Evolutionary conservation across 495 filamentous ascomycete genomes (phyloP), one percentile per base, ranked within the genome.

Genomic region (Annulohypoxylon stygium): DNA sequence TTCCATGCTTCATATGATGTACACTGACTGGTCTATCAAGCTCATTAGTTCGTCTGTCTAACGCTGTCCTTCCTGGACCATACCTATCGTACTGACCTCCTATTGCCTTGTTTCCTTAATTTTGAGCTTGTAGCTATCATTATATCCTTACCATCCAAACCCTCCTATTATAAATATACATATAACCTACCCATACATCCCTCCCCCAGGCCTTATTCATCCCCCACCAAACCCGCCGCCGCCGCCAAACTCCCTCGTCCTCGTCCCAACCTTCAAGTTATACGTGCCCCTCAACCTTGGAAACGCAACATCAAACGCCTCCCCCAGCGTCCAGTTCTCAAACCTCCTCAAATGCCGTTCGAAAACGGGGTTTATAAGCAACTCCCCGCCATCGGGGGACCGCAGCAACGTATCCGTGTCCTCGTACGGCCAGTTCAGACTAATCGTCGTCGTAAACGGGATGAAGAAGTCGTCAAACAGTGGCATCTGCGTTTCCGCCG

Each of bases 381-480:
- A 77, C 69, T 92, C 90, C 1, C 87, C 87, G 10, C 78, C 79
- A 20, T 88, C 88, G 0, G 86, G 83, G 41, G 81, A 86, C 16
- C 82, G 82, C 41, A 92, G 73, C 37, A 93, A 79, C 53, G 86
- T 84, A 66, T 91, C 89, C 0, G 86, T 86, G 3, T 86, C 84
- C 62, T 93, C 90, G 78, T 94, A 93, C 0, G 89, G 89, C 93
- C 93, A 97, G 74, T 93, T 93, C 11, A 95, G 73, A 25, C 82
- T 87, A 39, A 97, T 55, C 0, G 90, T 93, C 4, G 86, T 87
- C 0, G 92, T 94, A 71, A 88, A 97, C 0, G 93, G 91, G 34
- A 94, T 87, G 75, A 94, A 93, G 82, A 93, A 94, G 63, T 91
- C 86, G 34, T 95, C 92, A 75, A 95, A 95, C 0, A 86, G 83